Conservation (phyloP, 768 basidiomycete genomes). For the Podaxis sp. region DNA sequence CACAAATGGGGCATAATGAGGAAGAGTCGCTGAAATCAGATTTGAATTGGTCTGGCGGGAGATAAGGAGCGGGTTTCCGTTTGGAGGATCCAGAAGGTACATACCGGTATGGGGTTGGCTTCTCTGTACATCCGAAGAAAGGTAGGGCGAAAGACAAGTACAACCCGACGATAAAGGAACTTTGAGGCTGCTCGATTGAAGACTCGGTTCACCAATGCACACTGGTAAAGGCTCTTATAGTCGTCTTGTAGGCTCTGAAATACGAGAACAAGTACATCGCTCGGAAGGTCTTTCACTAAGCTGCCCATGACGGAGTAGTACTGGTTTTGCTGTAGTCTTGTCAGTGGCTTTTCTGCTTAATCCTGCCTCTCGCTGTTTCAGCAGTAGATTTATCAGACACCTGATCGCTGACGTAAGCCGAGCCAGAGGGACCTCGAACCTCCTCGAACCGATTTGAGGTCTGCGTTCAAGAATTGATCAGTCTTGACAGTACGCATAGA, state of each 20-base stretch:
- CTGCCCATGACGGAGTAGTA: neutral
- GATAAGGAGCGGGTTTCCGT: constrained; percentile 4
- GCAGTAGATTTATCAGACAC: neutral
- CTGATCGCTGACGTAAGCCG: constrained; percentile 6
- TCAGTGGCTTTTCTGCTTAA: neutral
- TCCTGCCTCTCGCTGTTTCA: too few relatives aligned
- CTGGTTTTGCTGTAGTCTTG: neutral
- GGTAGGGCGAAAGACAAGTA: constrained; percentile 33
- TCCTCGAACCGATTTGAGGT: neutral
- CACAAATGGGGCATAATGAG: constrained; percentile 37
- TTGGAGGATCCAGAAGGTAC: neutral
- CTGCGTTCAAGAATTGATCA: neutral
- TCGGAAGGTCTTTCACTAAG: constrained; percentile 16
- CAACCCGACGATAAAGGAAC: constrained; percentile 41
- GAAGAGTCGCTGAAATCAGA: constrained; percentile 34
- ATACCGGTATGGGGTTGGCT: constrained; percentile 13
- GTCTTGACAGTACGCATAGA: neutral
- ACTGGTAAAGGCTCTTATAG: constrained; percentile 30
- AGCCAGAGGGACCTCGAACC: neutral
- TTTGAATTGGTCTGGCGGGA: constrained; percentile 24
- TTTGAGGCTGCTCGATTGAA: constrained; percentile 40
- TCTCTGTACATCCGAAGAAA: constrained; percentile 29
- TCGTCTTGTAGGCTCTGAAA: constrained; percentile 30
- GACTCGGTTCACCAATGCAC: constrained; percentile 41
- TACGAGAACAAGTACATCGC: constrained; percentile 32